Conservation (phyloP, 2,329 filamentous ascomycete genomes). For the Penicillium sp. region DNA sequence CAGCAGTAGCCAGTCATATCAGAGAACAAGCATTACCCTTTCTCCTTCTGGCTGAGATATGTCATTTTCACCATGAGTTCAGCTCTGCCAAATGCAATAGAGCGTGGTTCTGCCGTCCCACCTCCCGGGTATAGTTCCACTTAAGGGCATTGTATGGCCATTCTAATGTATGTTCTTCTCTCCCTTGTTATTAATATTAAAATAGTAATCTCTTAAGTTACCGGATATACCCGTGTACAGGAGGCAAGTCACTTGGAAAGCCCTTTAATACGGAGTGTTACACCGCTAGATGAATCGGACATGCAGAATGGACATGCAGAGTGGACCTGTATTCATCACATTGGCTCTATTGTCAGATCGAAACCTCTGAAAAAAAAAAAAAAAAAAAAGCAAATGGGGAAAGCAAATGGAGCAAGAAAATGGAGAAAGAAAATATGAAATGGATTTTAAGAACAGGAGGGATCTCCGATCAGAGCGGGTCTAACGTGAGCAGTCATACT, state of each 20-base stretch:
- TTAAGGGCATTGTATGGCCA: not conserved
- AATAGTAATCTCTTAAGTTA: not conserved
- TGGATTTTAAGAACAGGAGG: not conserved
- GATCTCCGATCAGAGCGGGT: slow-evolving; percentile 16
- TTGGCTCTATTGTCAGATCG: slow-evolving; percentile 17
- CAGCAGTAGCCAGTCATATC: slow-evolving; percentile 16
- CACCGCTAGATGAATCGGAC: slow-evolving; percentile 26
- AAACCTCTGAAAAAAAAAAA: not conserved
- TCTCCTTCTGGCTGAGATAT: slow-evolving; percentile 20
- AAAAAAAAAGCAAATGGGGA: not conserved
- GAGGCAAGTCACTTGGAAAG: slow-evolving; percentile 3
- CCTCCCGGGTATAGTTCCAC: slow-evolving; percentile 12
- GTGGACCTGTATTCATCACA: slow-evolving; percentile 20
- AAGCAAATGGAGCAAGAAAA: not conserved
- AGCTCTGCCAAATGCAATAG: slow-evolving; percentile 23
- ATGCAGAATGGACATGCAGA: slow-evolving; percentile 11
- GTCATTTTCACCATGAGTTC: slow-evolving; percentile 25
- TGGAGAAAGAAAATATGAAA: not conserved
- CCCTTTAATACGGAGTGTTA: slow-evolving; percentile 13
- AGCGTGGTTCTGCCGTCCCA: slow-evolving; percentile 14
- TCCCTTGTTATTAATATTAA: not conserved
- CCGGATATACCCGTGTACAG: not conserved
- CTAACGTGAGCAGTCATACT: slow-evolving; percentile 18
- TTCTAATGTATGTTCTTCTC: not conserved
- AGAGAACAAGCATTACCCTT: not conserved